These are phyloP conservation scores for Monascus ruber DNA, from an alignment of 2,329 filamentous ascomycete species.

Conservation along the genomic window DNA sequence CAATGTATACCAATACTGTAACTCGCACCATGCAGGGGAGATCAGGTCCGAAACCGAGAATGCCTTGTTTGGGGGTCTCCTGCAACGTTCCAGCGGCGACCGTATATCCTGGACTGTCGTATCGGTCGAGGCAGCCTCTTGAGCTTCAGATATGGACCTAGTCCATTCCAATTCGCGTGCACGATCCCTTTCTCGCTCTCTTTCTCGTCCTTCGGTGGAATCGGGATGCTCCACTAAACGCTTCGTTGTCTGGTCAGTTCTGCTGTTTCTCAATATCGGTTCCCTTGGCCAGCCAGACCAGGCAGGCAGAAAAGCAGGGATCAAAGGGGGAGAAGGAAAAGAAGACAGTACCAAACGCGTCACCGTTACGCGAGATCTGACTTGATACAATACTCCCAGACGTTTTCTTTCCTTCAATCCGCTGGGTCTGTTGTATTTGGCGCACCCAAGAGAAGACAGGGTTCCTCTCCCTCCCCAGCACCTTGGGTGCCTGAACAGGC, in stretches of 20 bases:
- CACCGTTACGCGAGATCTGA: slow-evolving; percentile 14
- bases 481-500: slow-evolving; percentile 23
- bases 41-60: slow-evolving; percentile 82
- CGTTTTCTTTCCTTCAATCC: slow-evolving; percentile 7
- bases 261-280: slow-evolving; percentile 4
- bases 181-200: slow-evolving; percentile 19
- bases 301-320: slow-evolving; percentile 15
- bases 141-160: slow-evolving; percentile 1
- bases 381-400: slow-evolving; percentile 11
- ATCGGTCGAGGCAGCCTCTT: slow-evolving; percentile 3
- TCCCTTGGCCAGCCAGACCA: not conserved
- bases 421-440: slow-evolving; percentile 5
- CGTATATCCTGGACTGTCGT: slow-evolving; percentile 31
- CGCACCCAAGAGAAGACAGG: slow-evolving; percentile 18
- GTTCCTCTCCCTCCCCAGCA: slow-evolving; percentile 27
- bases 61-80: slow-evolving; percentile 62
- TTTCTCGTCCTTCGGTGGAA: slow-evolving; percentile 25
- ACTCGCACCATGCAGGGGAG: slow-evolving; percentile 86
- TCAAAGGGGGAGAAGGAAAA: slow-evolving; percentile 32
- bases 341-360: slow-evolving; percentile 20
- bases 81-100: slow-evolving; percentile 66
- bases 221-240: slow-evolving; percentile 46
- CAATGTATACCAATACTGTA: slow-evolving; percentile 85
- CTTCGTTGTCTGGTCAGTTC: slow-evolving; percentile 49
- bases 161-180: slow-evolving; percentile 17